Conservation (phyloP, 345 rosid genomes). For the Acer campestre region DNA sequence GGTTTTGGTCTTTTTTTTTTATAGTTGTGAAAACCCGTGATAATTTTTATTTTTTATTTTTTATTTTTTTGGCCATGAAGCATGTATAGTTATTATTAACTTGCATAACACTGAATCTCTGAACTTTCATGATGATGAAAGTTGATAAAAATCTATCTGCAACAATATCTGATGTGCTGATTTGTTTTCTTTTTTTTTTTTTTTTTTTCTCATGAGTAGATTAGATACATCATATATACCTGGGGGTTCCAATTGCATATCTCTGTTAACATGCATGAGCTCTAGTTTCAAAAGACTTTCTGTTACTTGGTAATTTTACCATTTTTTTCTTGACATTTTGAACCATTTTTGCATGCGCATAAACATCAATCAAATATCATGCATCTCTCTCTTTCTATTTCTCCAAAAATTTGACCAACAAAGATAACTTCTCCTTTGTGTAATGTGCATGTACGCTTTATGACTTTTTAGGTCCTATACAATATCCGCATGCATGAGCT, state of each 20-base stretch:
- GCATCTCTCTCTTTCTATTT: slow-evolving; percentile 22
- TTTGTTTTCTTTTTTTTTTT: slow-evolving; percentile 17
- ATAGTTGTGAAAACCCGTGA: slow-evolving; percentile 30
- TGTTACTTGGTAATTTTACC: slow-evolving; percentile 4
- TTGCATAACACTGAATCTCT: slow-evolving; percentile 42
- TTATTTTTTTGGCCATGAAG: slow-evolving; percentile 16
- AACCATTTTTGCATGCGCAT: slow-evolving; percentile 43
- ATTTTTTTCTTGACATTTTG: slow-evolving; percentile 33
- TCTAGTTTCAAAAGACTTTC: slow-evolving; percentile 20
- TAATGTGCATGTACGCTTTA: slow-evolving; percentile 26
- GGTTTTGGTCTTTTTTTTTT: slow-evolving; percentile 14
- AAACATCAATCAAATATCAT: slow-evolving; percentile 26
- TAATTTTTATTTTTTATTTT: not conserved
- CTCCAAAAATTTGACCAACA: slow-evolving; percentile 35
- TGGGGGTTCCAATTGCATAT: slow-evolving; percentile 22
- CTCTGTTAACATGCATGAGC: slow-evolving; percentile 36
- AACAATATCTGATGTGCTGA: slow-evolving; percentile 34
- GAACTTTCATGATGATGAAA: slow-evolving; percentile 43
- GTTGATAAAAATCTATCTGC: slow-evolving; percentile 43
- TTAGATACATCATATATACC: not conserved
- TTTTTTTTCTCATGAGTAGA: slow-evolving; percentile 9
- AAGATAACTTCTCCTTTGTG: slow-evolving; percentile 26
- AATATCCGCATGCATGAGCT: slow-evolving; percentile 30
- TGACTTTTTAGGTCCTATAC: slow-evolving; percentile 23
- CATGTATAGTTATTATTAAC: slow-evolving; percentile 33